These are phyloP conservation scores for Citrus glauca DNA, from an alignment of 345 rosid species.

Conservation along the genomic window DNA sequence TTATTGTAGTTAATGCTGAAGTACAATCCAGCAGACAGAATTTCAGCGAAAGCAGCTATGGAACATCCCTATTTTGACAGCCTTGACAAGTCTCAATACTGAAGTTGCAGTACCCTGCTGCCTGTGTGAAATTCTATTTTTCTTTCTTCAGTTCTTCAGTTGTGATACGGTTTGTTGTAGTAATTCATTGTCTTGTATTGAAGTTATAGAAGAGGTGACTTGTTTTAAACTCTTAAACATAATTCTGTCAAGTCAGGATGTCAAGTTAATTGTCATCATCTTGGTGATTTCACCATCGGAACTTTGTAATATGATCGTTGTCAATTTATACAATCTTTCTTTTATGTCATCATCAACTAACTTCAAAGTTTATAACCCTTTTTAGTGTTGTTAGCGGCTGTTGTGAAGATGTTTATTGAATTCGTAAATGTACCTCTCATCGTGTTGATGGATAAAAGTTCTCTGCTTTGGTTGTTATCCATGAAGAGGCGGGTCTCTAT, in stretches of 20 bases:
- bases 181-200: neutral
- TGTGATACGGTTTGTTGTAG: neutral
- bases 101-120: conserved; percentile 22
- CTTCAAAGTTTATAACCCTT: neutral
- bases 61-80: conserved; percentile 86
- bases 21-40: conserved; percentile 82
- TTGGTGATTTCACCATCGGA: conserved; percentile 36
- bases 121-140: neutral
- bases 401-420: neutral
- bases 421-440: neutral
- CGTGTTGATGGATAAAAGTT: neutral
- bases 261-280: conserved; percentile 35
- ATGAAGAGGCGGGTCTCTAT: no score
- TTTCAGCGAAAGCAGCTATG: conserved; percentile 84
- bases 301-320: neutral
- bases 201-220: neutral
- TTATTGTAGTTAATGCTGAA: conserved; percentile 72
- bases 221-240: neutral
- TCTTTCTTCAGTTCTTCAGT: neutral
- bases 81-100: conserved; percentile 92
- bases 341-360: neutral
- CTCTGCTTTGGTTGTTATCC: no score
- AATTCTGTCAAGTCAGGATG: neutral
- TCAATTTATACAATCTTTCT: neutral
- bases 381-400: neutral